These are phyloP conservation scores for Camellia sinensis DNA, from an alignment of 148 eudicot species.

Conservation along the genomic window DNA sequence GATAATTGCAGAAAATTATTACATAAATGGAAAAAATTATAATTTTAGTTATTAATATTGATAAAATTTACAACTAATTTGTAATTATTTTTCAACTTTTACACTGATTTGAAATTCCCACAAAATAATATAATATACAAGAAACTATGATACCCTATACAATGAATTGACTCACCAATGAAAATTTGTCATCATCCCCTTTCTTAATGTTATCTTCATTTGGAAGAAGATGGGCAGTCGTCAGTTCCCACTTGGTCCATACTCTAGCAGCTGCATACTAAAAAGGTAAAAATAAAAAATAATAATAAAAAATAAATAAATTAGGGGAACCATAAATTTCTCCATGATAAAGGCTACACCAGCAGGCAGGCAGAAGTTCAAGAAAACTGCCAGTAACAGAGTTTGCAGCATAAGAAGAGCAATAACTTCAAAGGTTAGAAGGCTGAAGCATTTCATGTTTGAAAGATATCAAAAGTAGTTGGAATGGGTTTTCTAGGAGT, in stretches of 20 bases:
- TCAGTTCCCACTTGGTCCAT: conserved; percentile 99
- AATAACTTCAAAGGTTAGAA: too few relatives aligned
- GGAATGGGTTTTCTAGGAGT: not conserved
- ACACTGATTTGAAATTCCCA: too few relatives aligned
- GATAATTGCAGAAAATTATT: too few relatives aligned
- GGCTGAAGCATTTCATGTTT: not conserved
- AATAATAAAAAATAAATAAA: too few relatives aligned
- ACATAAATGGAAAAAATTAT: too few relatives aligned
- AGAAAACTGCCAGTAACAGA: not conserved
- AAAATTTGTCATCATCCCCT: conserved; percentile 82
- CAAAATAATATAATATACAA: not conserved
- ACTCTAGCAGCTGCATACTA: conserved; percentile 89
- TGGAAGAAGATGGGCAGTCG: conserved; percentile 83
- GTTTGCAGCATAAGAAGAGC: not conserved
- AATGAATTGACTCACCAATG: conserved; percentile 57
- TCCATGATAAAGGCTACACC: too few relatives aligned
- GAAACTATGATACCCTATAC: not conserved
- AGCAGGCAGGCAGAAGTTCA: not conserved
- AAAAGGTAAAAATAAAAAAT: conserved; percentile 1
- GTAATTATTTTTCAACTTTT: too few relatives aligned
- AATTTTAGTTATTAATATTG: too few relatives aligned
- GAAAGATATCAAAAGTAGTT: not conserved
- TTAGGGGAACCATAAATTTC: not conserved
- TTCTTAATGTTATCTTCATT: conserved; percentile 74
- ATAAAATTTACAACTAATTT: too few relatives aligned